Base-by-base conservation (phyloP, 2,329 filamentous ascomycete genomes). In the Phialophora chinensis region DNA sequence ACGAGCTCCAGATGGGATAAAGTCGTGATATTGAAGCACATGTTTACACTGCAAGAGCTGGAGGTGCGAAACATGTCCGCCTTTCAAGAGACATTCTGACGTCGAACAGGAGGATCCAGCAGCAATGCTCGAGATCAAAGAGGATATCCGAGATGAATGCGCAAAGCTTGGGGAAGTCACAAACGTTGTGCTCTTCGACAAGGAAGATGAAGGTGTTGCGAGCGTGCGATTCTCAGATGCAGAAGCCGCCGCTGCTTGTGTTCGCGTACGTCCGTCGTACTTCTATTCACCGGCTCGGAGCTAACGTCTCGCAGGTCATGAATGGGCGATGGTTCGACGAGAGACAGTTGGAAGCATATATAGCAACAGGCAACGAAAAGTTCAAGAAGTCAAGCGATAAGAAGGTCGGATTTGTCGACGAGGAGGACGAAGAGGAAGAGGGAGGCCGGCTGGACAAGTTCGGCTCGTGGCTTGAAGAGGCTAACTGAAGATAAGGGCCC, bases 141-240 rank as follows among this genome's bases (percentile, higher is more conserved):
- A 97, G 77, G 95, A 99, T 76, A 91, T 98, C 63, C 87, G 91
- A 54, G 92, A 97, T 59, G 93, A 97, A 79, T 96, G 92, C 77
- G 85, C 87, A 65, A 96, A 96, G 79, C 82, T 95, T 14, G 95
- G 95, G 2, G 85, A 89, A 27, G 92, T 98, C 42, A 96, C 93
- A 35, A 97, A 96, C 75, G 91, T 98, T 49, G 89, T 95, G 2
- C 82, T 99, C 17, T 99, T 91, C 77, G 95, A 99, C 77, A 84
- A 89, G 70, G 96, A 99, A 78, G 81, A 86, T 3, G 90, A 92
- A 0, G 95, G 95, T 20, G 86, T 98, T 44, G 90, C 93, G 8
- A 93, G 89, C 62, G 91, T 99, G 69, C 89, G 90, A 73, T 99
- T 97, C 80, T 82, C 84, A 63, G 88, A 90, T 47, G 82, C 86